These are phyloP conservation scores for Saturnispora serradocipensis DNA, from an alignment of 805 yeast genomes.

Conservation along the genomic window DNA sequence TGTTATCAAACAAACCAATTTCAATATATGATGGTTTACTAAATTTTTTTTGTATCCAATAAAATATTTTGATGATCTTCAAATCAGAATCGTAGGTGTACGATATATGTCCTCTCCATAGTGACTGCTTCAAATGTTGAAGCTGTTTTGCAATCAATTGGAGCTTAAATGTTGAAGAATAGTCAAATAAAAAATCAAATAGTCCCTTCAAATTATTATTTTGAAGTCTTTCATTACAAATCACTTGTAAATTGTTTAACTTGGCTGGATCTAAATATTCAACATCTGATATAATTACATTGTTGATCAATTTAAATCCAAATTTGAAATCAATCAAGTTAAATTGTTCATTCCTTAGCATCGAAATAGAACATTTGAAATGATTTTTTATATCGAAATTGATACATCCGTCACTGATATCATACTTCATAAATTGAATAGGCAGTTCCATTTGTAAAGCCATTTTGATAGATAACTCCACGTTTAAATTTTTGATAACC, in stretches of 20 bases:
- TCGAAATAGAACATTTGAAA: conserved; percentile 71
- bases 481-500: conserved; percentile 60
- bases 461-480: conserved; percentile 62
- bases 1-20: conserved; percentile 43
- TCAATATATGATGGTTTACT: conserved; percentile 47
- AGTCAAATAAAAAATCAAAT: conserved; percentile 47
- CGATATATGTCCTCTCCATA: conserved; percentile 54
- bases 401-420: conserved; percentile 68
- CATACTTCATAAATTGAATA: conserved; percentile 49
- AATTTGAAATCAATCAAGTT: conserved; percentile 72
- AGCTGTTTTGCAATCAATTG: conserved; percentile 52
- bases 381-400: conserved; percentile 53
- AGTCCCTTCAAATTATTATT: conserved; percentile 40
- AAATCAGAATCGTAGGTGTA: conserved; percentile 49
- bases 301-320: conserved; percentile 39
- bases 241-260: conserved; percentile 39
- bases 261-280: conserved; percentile 26
- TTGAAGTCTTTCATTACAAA: conserved; percentile 43
- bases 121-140: conserved; percentile 36
- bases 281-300: conserved; percentile 21
- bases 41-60: conserved; percentile 49
- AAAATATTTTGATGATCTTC: conserved; percentile 46
- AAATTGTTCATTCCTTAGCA: conserved; percentile 59
- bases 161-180: conserved; percentile 56
- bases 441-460: conserved; percentile 64